A percentile compares a stretch with the other conserved stretches of the same genome.
These are phyloP conservation scores for Solanum sparsipilum DNA, from an alignment of 257 asterid species.

Conservation along the genomic window DNA sequence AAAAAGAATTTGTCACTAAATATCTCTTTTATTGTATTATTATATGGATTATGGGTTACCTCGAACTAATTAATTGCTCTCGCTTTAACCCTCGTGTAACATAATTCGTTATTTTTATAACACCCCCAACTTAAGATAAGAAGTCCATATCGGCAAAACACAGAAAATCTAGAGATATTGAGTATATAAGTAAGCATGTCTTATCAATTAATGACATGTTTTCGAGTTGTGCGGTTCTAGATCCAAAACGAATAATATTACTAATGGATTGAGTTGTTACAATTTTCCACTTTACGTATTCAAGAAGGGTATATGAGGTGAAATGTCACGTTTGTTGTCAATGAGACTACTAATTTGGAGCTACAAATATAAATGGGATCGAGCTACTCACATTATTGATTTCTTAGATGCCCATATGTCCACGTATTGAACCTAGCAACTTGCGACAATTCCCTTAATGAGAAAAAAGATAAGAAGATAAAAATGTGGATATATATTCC, in stretches of 20 bases:
- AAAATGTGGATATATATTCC: background rate
- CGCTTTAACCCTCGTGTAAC: background rate
- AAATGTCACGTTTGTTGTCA: background rate
- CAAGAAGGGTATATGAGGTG: background rate
- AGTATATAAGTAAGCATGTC: no score
- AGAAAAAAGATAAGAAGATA: background rate
- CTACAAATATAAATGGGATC: background rate
- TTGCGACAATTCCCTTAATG: background rate
- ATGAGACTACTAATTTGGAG: background rate
- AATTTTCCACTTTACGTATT: background rate
- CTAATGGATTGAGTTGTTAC: no score
- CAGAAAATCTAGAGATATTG: rapidly evolving
- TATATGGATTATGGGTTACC: background rate
- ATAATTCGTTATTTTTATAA: background rate
- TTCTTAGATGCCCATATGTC: background rate
- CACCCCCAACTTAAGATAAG: background rate
- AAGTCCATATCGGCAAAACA: rapidly evolving
- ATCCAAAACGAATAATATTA: no score
- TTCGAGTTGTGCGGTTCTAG: rapidly evolving
- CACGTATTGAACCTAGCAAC: background rate
- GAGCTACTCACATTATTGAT: background rate
- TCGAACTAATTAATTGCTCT: background rate
- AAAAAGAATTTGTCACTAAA: no score
- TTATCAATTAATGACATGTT: no score
- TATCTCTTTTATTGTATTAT: no score